phyloP scores from a whole-genome alignment of 2,329 filamentous ascomycete genomes.

The Clonostachys byssicola region DNA sequence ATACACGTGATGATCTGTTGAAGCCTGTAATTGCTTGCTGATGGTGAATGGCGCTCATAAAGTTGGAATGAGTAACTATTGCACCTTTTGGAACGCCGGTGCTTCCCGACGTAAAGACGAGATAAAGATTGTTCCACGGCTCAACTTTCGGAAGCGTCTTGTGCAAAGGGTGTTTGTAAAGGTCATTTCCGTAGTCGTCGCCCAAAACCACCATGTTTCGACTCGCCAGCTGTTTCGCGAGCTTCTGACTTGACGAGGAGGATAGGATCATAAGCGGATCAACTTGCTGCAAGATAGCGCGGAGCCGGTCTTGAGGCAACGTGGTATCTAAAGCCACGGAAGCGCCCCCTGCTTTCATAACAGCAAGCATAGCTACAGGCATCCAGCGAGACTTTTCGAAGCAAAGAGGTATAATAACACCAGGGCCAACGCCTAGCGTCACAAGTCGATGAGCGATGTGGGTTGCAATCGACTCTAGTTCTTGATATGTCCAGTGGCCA shows the following conservation, averaged over 20 bases:
- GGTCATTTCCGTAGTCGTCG: neutral
- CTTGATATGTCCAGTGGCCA: conserved; percentile 35
- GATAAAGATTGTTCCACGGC: conserved; percentile 5
- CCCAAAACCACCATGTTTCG: neutral
- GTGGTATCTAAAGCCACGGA: conserved; percentile 11
- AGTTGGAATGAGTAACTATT: conserved; percentile 1
- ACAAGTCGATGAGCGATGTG: neutral
- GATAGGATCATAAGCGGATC: neutral
- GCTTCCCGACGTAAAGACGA: conserved; percentile 5
- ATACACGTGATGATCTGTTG: conserved; percentile 1
- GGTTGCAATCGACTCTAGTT: neutral
- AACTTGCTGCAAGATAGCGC: neutral
- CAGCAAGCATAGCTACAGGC: conserved; percentile 8
- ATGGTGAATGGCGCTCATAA: conserved; percentile 3
- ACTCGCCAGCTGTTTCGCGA: neutral
- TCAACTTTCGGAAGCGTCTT: neutral
- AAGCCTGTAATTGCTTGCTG: conserved; percentile 1
- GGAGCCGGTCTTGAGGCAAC: neutral
- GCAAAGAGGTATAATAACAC: conserved; percentile 7
- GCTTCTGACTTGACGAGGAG: neutral
- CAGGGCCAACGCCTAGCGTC: conserved; percentile 3
- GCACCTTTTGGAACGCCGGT: conserved; percentile 5
- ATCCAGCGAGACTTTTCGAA: conserved; percentile 10
- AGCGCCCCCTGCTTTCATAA: conserved; percentile 13
- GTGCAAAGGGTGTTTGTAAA: neutral